Base-by-base conservation (phyloP, 805 yeast genomes). In the Saturnispora gosingensis region DNA sequence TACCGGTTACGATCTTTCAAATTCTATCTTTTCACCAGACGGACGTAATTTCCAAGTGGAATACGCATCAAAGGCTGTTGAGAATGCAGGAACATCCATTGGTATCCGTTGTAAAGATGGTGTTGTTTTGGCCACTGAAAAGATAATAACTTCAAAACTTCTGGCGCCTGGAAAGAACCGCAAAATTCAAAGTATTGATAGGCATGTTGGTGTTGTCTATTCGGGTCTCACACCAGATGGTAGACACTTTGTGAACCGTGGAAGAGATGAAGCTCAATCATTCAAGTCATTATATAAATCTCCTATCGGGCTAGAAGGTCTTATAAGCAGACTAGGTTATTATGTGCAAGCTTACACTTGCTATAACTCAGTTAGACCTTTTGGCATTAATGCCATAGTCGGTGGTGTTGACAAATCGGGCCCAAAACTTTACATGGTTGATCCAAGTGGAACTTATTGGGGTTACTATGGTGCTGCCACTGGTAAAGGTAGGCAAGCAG, bases 401-500 rank as follows among this genome's bases (percentile, higher is more conserved):
- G 99, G 97, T 49, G 99, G 99, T 58, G 80, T 87, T 46, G 98
- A 91, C 66, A 83, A 80, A 43, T 80, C 85, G 54, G 98, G 97
- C 11, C 58, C 69, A 24, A 97, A 91, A 67, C 77, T 93, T 61
- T 91, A 85, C 71, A 93, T 91, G 97, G 76, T 93, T 53, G 99
- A 93, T 67, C 99, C 99, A 60, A 86, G 95, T 67, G 99, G 99
- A 56, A 75, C 88, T 1, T 88, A 83, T 64, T 95, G 99, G 98
- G 99, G 99, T 48, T 93, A 93, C 71, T 76, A 79, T 51, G 99
- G 97, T 55, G 95, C 97, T 39, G 99, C 99, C 16, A 81, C 97
- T 4, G 99, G 99, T 57, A 93, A 91, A 68, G 99, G 99, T 46
- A 82, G 98, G 69, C 99, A 93, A 69, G 80, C 88, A n/a, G 99